Evolutionary conservation across 73 alveolate genomes (phyloP).

Genomic region (Breviolum minutum): DNA sequence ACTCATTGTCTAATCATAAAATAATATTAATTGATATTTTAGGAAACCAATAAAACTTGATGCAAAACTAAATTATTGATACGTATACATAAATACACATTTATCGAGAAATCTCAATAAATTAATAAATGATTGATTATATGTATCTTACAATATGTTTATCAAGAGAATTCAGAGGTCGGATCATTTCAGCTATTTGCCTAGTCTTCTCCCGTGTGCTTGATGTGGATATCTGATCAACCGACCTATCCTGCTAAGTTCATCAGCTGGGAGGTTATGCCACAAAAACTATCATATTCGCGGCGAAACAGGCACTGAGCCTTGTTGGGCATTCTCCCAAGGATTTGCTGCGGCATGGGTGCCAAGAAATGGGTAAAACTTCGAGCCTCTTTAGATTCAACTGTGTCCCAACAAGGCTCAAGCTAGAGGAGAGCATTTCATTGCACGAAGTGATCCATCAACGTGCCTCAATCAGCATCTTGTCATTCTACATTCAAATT

Average conservation of each 20-base stretch:
- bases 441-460: constrained; percentile 18
- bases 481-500: not conserved
- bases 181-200: not conserved
- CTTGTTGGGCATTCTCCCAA: constrained; percentile 11
- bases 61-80: not conserved
- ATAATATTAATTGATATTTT: no score
- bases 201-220: not conserved
- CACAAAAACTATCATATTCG: not conserved
- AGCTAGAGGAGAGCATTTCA: constrained; percentile 13
- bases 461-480: not conserved
- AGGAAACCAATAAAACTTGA: no score
- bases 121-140: not conserved
- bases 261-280: constrained; percentile 11
- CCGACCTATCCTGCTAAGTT: not conserved
- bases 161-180: not conserved
- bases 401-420: not conserved
- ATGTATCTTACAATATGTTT: not conserved
- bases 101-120: not conserved
- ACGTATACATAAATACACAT: not conserved
- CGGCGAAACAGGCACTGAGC: not conserved
- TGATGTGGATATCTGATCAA: not conserved
- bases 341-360: not conserved
- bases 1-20: no score
- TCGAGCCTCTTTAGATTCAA: not conserved
- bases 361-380: not conserved